Conservation (phyloP, 768 basidiomycete genomes). For the Royoungia palumana region DNA sequence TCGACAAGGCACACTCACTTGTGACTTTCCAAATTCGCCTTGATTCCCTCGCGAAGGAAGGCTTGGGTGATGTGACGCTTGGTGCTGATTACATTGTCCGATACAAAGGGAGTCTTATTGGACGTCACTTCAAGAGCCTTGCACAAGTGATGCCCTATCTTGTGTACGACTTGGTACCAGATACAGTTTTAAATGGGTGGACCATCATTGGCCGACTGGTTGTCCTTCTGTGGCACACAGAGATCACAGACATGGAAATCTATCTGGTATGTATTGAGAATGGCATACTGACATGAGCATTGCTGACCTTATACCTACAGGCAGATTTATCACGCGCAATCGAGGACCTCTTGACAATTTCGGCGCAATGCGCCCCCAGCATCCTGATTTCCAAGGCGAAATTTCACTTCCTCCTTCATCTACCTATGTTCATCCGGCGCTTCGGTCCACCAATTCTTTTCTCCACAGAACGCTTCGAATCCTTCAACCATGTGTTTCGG, state of each 20-base stretch:
- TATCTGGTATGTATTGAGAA: conserved; percentile 28
- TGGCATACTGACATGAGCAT: no score
- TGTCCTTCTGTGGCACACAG: conserved; percentile 40
- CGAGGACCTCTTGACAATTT: neutral
- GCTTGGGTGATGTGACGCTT: conserved; percentile 24
- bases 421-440: neutral
- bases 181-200: conserved; percentile 24
- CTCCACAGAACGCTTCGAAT: neutral
- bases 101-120: conserved; percentile 31
- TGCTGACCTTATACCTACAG: neutral
- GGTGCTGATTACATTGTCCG: conserved; percentile 31
- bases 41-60: conserved; percentile 20
- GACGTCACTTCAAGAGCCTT: conserved; percentile 33
- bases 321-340: neutral
- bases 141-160: conserved; percentile 30
- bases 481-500: neutral
- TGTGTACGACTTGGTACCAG: conserved; percentile 30
- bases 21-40: conserved; percentile 23
- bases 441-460: neutral
- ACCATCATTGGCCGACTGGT: conserved; percentile 34
- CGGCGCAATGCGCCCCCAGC: neutral
- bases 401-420: neutral
- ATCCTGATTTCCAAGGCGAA: neutral
- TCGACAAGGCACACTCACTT: conserved; percentile 23
- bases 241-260: conserved; percentile 34